Evolutionary conservation across 2,329 filamentous ascomycete genomes (phyloP).

Genomic region (Aspergillus hiratsukae): DNA sequence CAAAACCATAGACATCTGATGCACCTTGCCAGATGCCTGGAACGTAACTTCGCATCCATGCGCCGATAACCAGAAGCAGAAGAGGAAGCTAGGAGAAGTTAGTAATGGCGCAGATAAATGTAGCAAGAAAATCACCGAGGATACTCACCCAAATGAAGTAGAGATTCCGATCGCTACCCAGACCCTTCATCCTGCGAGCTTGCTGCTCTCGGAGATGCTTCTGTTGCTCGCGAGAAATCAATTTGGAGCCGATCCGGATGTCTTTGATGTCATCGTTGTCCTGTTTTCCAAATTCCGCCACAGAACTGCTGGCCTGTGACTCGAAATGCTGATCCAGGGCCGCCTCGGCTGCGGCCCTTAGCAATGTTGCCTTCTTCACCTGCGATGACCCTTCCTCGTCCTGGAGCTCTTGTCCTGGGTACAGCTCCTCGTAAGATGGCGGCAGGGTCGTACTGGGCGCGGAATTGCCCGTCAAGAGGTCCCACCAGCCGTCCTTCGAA

Average conservation of each 20-base stretch:
- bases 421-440: constrained; percentile 76
- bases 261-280: constrained; percentile 36
- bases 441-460: constrained; percentile 52
- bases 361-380: constrained; percentile 40
- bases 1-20: constrained; percentile 35
- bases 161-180: constrained; percentile 48
- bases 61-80: constrained; percentile 41
- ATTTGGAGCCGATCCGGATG: constrained; percentile 40
- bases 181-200: constrained; percentile 45
- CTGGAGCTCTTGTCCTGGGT: constrained; percentile 46
- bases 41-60: constrained; percentile 43
- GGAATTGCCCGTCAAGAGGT: constrained; percentile 53
- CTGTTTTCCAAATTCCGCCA: constrained; percentile 13
- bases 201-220: constrained; percentile 45
- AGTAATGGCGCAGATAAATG: constrained; percentile 12
- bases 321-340: constrained; percentile 44
- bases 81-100: constrained; percentile 41
- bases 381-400: constrained; percentile 33
- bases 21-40: constrained; percentile 40
- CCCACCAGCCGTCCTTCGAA: constrained; percentile 58
- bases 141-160: constrained; percentile 51
- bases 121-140: not conserved
- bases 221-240: constrained; percentile 43
- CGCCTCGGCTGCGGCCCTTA: constrained; percentile 42
- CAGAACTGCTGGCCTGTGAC: constrained; percentile 23